Evolutionary conservation across 495 filamentous ascomycete species (phyloP), one percentile per base, ranked within the genome.

Genomic region (Ascobolus immersus): DNA sequence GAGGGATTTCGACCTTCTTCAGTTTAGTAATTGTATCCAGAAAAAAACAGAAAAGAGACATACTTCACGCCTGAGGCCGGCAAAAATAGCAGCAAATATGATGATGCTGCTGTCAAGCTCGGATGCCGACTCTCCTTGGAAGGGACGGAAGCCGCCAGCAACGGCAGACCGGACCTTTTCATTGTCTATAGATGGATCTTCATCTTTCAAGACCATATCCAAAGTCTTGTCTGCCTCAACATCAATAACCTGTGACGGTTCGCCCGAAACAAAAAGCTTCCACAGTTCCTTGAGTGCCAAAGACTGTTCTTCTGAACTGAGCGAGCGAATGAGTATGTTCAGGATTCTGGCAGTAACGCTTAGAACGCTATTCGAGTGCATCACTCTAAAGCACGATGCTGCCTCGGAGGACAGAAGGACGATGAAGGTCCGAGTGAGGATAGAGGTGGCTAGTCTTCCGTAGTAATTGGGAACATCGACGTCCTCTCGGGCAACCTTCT

Each of bases 331-430:
- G 17, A 77, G 63, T 24, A 71, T 52, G 35, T 64, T 71, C 41
- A 58, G 59, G 11, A 78, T 55, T 34, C 67, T 54, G n/a, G 72
- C 73, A 8, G 74, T 52, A 17, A 67, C 56, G 20, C 76, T 67
- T 10, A 73, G 42, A 5, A 67, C 58, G n/a, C 53, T 45, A 31
- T 60, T 50, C 39, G 73, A 61, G 15, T 57, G 54, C 30, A 73
- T 48, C 8, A 63, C 60, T 19, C 45, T 53, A 2, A 38, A 40
- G 19, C 55, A 54, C 21, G 47, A 48, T 1, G 51, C 49, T 21
- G 51, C 50, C 0, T 51, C 56, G 17, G 49, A 9, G n/a, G n/a
- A n/a, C n/a, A 36, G 50, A 9, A 61, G 48, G 4, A 60, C 49
- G 7, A 50, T 48, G 11, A 60, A 49, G 15, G 52, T 61, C 29